Base-by-base conservation (phyloP, 1,139 yeast species). In the Yamadazyma atmosphaerica region DNA sequence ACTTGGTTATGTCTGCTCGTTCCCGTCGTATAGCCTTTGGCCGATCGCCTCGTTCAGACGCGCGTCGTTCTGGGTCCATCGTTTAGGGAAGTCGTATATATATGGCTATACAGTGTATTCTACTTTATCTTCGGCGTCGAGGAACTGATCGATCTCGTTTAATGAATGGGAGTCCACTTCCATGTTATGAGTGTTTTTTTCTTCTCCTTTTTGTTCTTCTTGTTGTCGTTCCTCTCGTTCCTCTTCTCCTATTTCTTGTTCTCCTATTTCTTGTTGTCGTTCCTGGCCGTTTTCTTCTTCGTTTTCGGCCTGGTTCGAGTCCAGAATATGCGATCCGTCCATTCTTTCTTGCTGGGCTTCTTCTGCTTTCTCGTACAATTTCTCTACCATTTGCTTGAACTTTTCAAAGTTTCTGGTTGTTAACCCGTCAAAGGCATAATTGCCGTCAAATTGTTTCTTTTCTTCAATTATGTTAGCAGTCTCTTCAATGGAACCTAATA, bases 401-500 rank as follows among this genome's bases (percentile, higher is more conserved):
- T 68, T 72, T n/a, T 63, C 70, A 35, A 80, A 60, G 8, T 76
- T 71, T 46, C 70, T 78, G 34, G 56, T 63, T 1, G 80, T 66
- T 2, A 65, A 52, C 4, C 63, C 59, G 50, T 81, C 87, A 38
- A 72, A 51, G 4, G 47, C 40, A 42, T 62, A 70, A 19, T 65
- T 68, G 0, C 59, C 47, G 34, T 61, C 33, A 8, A 17, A 53
- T n/a, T 51, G 50, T 8, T 47, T 49, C 37, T 54, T 55, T 8
- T 50, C 53, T 13, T 55, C 66, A 31, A 67, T 48, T 15, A 54
- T 46, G 8, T 49, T 46, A 27, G 52, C 52, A 0, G 75, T 67
- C n/a, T 60, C 72, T 14, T 60, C 61, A 15, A 72, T 41, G 6
- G 68, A 70, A 24, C 54, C 59, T 16, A 52, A 45, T 23, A 72